Base-by-base conservation (phyloP, 192 early-diverging fungal species). In the Backusella macrospora region DNA sequence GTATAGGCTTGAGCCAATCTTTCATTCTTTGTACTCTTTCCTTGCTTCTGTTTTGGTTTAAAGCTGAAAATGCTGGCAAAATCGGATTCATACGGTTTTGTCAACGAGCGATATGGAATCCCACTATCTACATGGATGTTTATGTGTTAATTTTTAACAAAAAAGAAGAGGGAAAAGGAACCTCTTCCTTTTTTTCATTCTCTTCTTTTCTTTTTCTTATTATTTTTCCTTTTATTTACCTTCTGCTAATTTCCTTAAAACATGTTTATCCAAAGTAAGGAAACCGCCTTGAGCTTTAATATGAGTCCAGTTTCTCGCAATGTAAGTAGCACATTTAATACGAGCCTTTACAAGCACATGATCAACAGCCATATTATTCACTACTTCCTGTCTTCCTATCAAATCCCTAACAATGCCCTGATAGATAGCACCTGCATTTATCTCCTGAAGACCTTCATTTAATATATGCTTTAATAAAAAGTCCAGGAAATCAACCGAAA, bases 401-500 rank as follows among this genome's bases (percentile, higher is more conserved):
- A 81, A 52, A 64, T 81, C 76, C 1, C 76, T 68, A 3, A 81
- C 76, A 68, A 81, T 77, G 10, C 68, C 80, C 55, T 77, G 80
- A 42, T 81, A 81, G 38, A 81, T 65, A 6, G 45, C 23, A 15
- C 62, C 70, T 5, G 76, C 80, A 59, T 77, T 81, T 15, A n/a
- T 5, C 49, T 78, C 73, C 7, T 70, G 26, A 29, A 81, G 71
- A 16, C 76, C 73, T 43, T 81, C 64, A 46, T 72, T 47, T 8
- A 81, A 38, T 6, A 80, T 62, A 48, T 70, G 29, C 2, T 64
- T 71, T 29, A 81, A 18, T 7, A 77, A 34, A 42, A 81, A 81
- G 4, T 73, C 76, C 37, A 81, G 70, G 65, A 81, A 81, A 47
- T 81, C 80, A 29, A 70, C 65, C 3, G 80, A 81, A 26, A 81